Evolutionary conservation across 2,329 filamentous ascomycete species (phyloP).

Genomic region (Myriosclerotinia scirpicola): DNA sequence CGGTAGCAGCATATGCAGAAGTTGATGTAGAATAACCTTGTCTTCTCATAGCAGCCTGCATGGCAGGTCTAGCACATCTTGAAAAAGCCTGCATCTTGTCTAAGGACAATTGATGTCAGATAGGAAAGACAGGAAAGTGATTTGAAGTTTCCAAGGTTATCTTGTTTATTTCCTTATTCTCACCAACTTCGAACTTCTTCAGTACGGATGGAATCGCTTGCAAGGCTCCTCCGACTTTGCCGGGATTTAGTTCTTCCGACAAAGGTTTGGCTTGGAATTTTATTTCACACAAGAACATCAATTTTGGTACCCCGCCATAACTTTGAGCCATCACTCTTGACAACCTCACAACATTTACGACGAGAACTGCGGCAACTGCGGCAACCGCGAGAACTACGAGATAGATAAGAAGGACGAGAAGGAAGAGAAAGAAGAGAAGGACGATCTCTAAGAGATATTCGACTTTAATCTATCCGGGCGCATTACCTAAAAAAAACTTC

Average conservation of each 20-base stretch:
- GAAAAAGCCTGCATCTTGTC: constrained; percentile 81
- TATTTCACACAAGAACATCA: constrained; percentile 16
- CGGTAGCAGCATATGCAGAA: constrained; percentile 69
- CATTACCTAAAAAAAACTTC: not conserved
- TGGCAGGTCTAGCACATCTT: constrained; percentile 67
- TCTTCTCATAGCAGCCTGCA: constrained; percentile 66
- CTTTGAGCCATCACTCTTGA: not conserved
- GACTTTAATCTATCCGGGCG: not conserved
- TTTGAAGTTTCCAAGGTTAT: constrained; percentile 27
- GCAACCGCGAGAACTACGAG: not conserved
- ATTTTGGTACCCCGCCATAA: constrained; percentile 13
- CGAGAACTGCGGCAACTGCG: too few relatives aligned
- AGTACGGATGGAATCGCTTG: constrained; percentile 24
- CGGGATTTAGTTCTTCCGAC: constrained; percentile 11
- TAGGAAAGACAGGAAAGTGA: constrained; percentile 27
- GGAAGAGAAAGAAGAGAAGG: not conserved
- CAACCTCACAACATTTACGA: not conserved
- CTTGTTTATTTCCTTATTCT: constrained; percentile 24
- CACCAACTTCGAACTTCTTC: constrained; percentile 17
- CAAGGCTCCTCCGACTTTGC: constrained; percentile 11
- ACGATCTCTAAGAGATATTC: not conserved
- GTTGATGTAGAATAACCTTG: constrained; percentile 73
- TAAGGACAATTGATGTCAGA: constrained; percentile 39
- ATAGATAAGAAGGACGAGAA: not conserved
- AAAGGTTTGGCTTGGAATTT: not conserved